Base-by-base conservation (phyloP, 1,284 basidiomycete genomes). In the Trametes hirsuta region DNA sequence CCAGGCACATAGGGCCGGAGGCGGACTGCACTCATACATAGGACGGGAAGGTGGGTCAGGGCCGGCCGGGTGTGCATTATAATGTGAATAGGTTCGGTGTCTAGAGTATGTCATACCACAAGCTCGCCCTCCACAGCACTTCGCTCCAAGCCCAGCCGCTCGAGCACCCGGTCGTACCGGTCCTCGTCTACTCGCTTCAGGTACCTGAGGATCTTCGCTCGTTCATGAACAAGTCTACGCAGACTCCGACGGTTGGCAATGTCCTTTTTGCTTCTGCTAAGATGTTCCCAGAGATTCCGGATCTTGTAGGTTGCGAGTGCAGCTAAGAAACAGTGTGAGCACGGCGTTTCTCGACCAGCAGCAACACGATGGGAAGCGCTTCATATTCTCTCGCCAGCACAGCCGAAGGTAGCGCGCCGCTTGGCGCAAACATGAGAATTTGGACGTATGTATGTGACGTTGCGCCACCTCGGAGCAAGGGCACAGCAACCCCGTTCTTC, bases 61-160 rank as follows among this genome's bases (percentile, higher is more conserved):
- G 44, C 25, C 37, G 30, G 39, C 40, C 47, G 47, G 15, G 40
- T 55, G 53, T 45, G 45, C 54, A 58, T 58, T 53, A 55, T 45
- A 53, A 54, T 44, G 55, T 49, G 49, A 55, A 55, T 60, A 65
- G 48, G 11, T 45, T 50, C 48, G 55, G 41, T 44, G 18, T 51
- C 53, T 63, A 63, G 40, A 48, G 52, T 63, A 68, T 14, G 30
- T 71, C 72, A 79, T 37, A 93, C 81, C 58, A 88, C 81, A 41
- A 97, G 77, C 73, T 98, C 95, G 47, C 95, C 95, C 76, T 97
- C 95, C 5, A 98, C 93, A 24, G 89, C 88, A 64, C 82, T 81
- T 24, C 85, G 81, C 67, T 95, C 88, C 48, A 98, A 74, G 2
- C 91, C 96, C 34, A 97, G 79, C 59, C 89, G 86, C 39, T 82